phyloP scores from a whole-genome alignment of 345 rosid species.

The Populus alba region DNA sequence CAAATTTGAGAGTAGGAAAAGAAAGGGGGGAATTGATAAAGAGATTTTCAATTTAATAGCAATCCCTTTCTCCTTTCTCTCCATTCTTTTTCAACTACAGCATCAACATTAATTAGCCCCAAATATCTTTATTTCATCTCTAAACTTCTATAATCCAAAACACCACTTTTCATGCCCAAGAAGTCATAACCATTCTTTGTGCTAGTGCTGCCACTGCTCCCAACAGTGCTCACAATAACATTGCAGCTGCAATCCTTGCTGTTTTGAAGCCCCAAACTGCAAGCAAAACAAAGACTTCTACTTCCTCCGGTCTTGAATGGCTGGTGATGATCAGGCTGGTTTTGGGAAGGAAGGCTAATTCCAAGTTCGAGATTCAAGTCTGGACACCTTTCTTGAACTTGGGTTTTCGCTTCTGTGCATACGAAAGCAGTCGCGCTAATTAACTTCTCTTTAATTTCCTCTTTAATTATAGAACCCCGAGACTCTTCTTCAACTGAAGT shows the following conservation, averaged over 20 bases:
- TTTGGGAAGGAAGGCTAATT: constrained; percentile 69
- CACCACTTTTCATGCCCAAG: constrained; percentile 67
- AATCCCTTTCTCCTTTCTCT: constrained; percentile 3
- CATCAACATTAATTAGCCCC: not conserved
- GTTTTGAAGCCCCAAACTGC: constrained; percentile 54
- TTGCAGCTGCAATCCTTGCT: constrained; percentile 56
- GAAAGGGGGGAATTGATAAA: not conserved
- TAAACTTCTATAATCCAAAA: constrained; percentile 60
- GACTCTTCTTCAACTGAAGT: constrained; percentile 32
- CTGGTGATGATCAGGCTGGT: constrained; percentile 17
- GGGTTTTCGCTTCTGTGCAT: constrained; percentile 16
- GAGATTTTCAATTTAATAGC: constrained; percentile 7
- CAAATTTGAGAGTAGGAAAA: not conserved
- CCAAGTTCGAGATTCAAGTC: constrained; percentile 87
- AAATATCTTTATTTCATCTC: constrained; percentile 47
- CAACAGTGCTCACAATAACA: constrained; percentile 3
- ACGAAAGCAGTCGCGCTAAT: not conserved
- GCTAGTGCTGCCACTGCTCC: constrained; percentile 27
- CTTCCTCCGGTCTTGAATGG: constrained; percentile 18
- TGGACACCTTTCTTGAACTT: constrained; percentile 44
- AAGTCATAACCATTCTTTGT: constrained; percentile 54
- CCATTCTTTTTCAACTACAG: not conserved
- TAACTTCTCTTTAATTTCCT: constrained; percentile 17
- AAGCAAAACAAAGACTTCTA: constrained; percentile 35
- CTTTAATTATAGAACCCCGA: constrained; percentile 25